phyloP scores from a whole-genome alignment of 2,329 filamentous ascomycete species.

The Conoideocrella luteorostrata region DNA sequence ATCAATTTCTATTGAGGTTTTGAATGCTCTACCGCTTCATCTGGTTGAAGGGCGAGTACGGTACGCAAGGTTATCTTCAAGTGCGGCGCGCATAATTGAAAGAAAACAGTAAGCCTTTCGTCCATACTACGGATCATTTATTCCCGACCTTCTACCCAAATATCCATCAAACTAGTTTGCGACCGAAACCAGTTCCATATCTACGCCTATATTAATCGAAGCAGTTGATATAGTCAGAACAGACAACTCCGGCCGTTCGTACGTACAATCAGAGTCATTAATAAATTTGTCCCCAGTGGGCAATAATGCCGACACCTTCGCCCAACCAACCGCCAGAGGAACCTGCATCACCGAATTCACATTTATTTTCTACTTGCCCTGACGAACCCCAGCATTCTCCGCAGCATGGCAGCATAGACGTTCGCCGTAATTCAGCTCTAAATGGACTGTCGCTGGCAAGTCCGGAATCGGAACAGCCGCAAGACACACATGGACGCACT shows the following conservation, averaged over 20 bases:
- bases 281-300: neutral
- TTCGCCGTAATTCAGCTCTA: conserved; percentile 15
- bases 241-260: neutral
- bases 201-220: neutral
- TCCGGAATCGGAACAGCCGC: conserved; percentile 10
- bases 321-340: conserved; percentile 31
- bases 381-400: conserved; percentile 30
- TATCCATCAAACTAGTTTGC: neutral
- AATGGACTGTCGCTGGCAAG: conserved; percentile 16
- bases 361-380: conserved; percentile 36
- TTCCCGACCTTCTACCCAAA: too few species aligned
- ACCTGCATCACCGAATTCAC: conserved; percentile 29
- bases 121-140: too few species aligned
- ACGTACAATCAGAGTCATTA: too few species aligned
- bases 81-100: neutral
- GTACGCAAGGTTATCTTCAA: neutral
- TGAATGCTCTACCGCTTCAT: neutral
- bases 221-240: neutral
- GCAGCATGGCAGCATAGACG: conserved; percentile 17
- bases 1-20: neutral
- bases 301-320: conserved; percentile 40
- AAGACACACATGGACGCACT: neutral
- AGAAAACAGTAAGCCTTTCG: too few species aligned
- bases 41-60: neutral
- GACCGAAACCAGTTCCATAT: neutral